Evolutionary conservation across 805 yeast genomes (phyloP).

Genomic region (Metschnikowia noctiluminum): DNA sequence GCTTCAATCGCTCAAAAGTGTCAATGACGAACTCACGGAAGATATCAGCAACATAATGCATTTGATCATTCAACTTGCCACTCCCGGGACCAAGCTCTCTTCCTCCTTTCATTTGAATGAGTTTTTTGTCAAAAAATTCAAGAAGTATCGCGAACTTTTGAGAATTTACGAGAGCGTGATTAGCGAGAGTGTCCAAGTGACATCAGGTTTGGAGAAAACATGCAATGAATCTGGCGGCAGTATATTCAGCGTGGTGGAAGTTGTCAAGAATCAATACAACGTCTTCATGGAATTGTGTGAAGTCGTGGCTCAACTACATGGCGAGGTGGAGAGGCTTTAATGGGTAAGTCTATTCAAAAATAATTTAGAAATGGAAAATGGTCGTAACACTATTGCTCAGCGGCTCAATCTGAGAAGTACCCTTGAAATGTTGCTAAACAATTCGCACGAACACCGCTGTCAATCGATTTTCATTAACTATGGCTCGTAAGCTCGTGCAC

Average conservation of each 20-base stretch:
- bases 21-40: constrained; percentile 40
- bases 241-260: constrained; percentile 49
- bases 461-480: no score
- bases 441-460: no score
- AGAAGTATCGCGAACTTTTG: constrained; percentile 45
- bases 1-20: constrained; percentile 30
- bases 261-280: constrained; percentile 64
- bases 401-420: no score
- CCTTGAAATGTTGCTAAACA: no score
- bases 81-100: constrained; percentile 56
- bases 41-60: constrained; percentile 54
- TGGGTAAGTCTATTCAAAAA: not conserved
- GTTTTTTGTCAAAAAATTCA: constrained; percentile 51
- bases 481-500: no score
- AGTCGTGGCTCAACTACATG: constrained; percentile 66
- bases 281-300: constrained; percentile 75
- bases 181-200: constrained; percentile 55
- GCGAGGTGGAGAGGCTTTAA: constrained; percentile 21
- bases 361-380: no score
- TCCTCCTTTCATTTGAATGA: constrained; percentile 53
- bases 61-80: constrained; percentile 48
- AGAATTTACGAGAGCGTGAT: constrained; percentile 61
- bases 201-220: constrained; percentile 39
- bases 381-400: no score
- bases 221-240: constrained; percentile 40